A percentile compares a stretch with the other conserved stretches of the same genome.
phyloP scores from a whole-genome alignment of 257 asterid genomes.

The Primulina eburnea region DNA sequence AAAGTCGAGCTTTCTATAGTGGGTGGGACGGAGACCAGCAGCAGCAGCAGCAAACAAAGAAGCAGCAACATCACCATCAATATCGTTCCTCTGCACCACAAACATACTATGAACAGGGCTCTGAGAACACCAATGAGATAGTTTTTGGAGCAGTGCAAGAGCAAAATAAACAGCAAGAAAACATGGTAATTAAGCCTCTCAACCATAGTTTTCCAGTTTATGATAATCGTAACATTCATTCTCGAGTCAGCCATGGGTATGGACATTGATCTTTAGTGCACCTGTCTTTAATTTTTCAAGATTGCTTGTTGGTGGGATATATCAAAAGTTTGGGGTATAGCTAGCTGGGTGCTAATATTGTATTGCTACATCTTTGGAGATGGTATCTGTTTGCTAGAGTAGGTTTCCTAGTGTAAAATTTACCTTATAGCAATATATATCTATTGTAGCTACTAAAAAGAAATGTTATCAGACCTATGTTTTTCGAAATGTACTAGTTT shows the following conservation, averaged over 20 bases:
- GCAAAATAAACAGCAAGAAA: conserved; percentile 40
- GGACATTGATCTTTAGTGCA: conserved; percentile 41
- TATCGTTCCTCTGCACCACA: conserved; percentile 56
- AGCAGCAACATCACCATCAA: conserved; percentile 67
- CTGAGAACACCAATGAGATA: conserved; percentile 63
- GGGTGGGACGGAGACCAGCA: conserved; percentile 70
- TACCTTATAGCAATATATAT: conserved; percentile 18
- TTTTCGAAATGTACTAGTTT: neutral
- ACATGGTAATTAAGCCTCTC: conserved; percentile 63
- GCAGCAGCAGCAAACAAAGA: conserved; percentile 49
- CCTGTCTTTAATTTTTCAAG: conserved; percentile 27
- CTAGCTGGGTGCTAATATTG: conserved; percentile 35
- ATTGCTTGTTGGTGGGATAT: conserved; percentile 24
- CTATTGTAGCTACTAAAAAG: conserved; percentile 21
- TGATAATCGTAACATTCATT: conserved; percentile 39
- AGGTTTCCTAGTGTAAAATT: conserved; percentile 27
- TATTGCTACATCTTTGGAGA: conserved; percentile 32
- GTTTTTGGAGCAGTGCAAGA: conserved; percentile 90
- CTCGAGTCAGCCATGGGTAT: conserved; percentile 41
- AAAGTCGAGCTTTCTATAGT: conserved; percentile 66
- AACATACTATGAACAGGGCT: conserved; percentile 64
- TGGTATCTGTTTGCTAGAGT: conserved; percentile 26
- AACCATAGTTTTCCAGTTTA: conserved; percentile 48
- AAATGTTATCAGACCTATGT: conserved; percentile 21
- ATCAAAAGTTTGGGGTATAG: conserved; percentile 35